Evolutionary conservation across 2,329 filamentous ascomycete genomes (phyloP), one percentile per base, ranked within the genome.

Genomic region (Aspergillus sp.): DNA sequence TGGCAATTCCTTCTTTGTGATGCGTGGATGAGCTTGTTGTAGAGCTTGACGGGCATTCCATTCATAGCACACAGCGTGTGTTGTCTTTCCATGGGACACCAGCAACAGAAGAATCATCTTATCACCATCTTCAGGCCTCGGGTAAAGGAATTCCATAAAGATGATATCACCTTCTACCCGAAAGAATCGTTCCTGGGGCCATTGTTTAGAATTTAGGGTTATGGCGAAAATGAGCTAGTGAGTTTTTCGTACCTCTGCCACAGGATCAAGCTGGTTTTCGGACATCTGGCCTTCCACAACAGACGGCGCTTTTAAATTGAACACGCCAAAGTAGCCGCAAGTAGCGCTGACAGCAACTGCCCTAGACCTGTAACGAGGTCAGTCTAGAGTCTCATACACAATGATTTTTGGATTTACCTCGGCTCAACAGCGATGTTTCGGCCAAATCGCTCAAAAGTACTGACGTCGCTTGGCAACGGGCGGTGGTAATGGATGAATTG

Each of bases 61-160:
- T 51, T 82, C 80, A 64, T 83, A 85, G 53, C 80, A 80, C 50
- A 82, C 74, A 31, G 84, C 75, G 58, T 81, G 80, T 19, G 81
- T 84, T 61, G 73, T 74, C 2, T 80, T 75, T 28, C 79, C 72
- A 61, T 75, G 74, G 50, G 77, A 73, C 19, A 87, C 75, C 22
- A 89, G 75, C 23, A 97, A 79, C 11, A 97, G 80, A 3, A 98
- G 82, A n/a, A 96, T 89, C 48, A 96, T 85, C 68, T 89, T 88
- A 57, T 88, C 82, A 9, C 87, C 83, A 63, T 93, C 88, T 57
- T 87, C 84, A 0, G 84, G 77, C 9, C 83, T 83, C 7, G 93
- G 91, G 62, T 90, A 87, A 3, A 99, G 82, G 66, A 98, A 99
- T 23, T 93, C 90, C 82, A 97, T 89, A 68, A 92, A 91, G 69